Evolutionary conservation across 768 basidiomycete genomes (phyloP).

Genomic region (Phylloporus scabripes): DNA sequence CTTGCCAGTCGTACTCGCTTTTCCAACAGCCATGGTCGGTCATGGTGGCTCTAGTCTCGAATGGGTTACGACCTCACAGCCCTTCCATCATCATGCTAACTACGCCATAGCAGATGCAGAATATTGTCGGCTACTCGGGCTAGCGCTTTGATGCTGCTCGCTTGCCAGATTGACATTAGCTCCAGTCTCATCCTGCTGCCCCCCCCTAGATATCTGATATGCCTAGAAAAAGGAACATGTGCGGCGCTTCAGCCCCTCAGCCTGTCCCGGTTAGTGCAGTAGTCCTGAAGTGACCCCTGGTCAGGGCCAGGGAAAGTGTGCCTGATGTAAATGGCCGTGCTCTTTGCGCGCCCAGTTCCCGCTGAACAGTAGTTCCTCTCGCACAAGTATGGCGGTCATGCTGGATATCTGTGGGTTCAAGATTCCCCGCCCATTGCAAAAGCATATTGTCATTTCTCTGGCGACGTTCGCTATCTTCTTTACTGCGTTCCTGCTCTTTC

Average conservation of each 20-base stretch:
- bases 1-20: slow-evolving; percentile 6
- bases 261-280: neutral
- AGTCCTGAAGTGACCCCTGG: neutral
- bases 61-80: neutral
- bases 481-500: slow-evolving; percentile 61
- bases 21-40: slow-evolving; percentile 2
- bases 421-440: slow-evolving; percentile 35
- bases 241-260: neutral
- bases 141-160: neutral
- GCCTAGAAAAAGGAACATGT: neutral
- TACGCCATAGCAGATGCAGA: neutral
- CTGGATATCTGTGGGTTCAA: slow-evolving; percentile 16
- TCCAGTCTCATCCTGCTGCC: neutral
- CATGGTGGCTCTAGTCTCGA: neutral
- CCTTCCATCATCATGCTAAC: neutral
- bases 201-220: neutral
- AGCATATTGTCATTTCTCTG: slow-evolving; percentile 44
- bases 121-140: neutral
- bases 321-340: neutral
- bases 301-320: neutral
- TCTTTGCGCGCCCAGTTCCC: neutral
- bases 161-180: neutral
- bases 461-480: slow-evolving; percentile 48
- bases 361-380: neutral
- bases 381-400: slow-evolving; percentile 13